phyloP scores from a whole-genome alignment of 192 early-diverging fungal genomes.

The Coemansia aciculifera region DNA sequence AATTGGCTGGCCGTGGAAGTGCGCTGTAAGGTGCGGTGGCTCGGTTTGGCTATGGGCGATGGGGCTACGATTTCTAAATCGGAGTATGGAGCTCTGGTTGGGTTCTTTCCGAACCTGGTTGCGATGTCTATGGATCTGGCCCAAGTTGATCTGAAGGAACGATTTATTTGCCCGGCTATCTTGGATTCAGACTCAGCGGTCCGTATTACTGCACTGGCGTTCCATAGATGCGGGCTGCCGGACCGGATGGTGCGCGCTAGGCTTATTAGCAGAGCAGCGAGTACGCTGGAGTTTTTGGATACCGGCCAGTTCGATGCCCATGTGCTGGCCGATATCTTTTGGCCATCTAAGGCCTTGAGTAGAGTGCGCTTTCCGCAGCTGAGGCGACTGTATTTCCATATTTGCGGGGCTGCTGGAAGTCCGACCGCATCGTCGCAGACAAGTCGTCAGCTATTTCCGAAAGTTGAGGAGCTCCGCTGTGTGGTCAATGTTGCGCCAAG shows the following conservation, averaged over 20 bases:
- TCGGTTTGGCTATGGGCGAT: slow-evolving; percentile 23
- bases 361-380: not conserved
- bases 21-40: slow-evolving; percentile 17
- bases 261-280: slow-evolving; percentile 7
- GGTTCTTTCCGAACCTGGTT: slow-evolving; percentile 21
- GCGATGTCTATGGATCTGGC: slow-evolving; percentile 15
- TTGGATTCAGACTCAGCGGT: not conserved
- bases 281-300: slow-evolving; percentile 17
- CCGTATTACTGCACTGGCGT: slow-evolving; percentile 10
- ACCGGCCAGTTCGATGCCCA: not conserved
- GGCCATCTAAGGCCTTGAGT: not conserved
- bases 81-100: slow-evolving; percentile 28
- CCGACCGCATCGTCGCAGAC: not conserved
- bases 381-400: slow-evolving; percentile 1
- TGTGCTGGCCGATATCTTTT: not conserved
- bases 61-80: slow-evolving; percentile 17
- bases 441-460: not conserved
- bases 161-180: slow-evolving; percentile 10
- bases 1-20: slow-evolving; percentile 19
- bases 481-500: not conserved
- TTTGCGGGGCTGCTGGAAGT: not conserved
- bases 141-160: not conserved
- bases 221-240: not conserved
- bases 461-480: not conserved
- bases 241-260: not conserved